A percentile compares a stretch with the other conserved stretches of the same genome.
Conservation (phyloP, 768 basidiomycete species). For the Termitomyces sp. region DNA sequence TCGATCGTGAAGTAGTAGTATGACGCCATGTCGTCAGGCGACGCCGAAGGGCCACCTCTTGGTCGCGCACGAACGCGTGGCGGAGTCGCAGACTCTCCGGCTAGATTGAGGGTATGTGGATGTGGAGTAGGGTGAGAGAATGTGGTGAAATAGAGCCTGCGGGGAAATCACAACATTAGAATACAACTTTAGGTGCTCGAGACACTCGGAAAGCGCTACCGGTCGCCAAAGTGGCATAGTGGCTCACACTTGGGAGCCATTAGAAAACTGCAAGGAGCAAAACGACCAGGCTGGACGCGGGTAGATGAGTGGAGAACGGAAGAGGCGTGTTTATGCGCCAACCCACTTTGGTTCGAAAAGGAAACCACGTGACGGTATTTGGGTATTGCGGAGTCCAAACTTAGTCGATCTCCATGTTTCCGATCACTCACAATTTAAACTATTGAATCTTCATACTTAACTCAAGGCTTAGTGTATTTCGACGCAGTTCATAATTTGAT, state of each 20-base stretch:
- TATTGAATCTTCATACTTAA: too few relatives aligned
- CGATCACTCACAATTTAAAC: too few relatives aligned
- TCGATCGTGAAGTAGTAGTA: slow-evolving; percentile 94
- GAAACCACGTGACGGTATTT: slow-evolving; percentile 19
- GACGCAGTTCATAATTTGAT: too few relatives aligned
- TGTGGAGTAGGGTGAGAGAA: slow-evolving; percentile 74
- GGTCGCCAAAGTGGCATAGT: slow-evolving; percentile 74
- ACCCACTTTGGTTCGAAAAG: slow-evolving; percentile 14
- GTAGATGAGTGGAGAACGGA: slow-evolving; percentile 17
- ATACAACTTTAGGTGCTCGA: slow-evolving; percentile 5
- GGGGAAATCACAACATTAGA: slow-evolving; percentile 12
- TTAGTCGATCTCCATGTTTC: too few relatives aligned
- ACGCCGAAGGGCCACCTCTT: slow-evolving; percentile 54
- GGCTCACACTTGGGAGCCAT: slow-evolving; percentile 67
- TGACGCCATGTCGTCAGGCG: slow-evolving; percentile 69
- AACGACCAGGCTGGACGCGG: slow-evolving; percentile 13
- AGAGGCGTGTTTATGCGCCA: slow-evolving; percentile 19
- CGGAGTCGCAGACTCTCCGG: slow-evolving; percentile 46
- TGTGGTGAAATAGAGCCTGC: slow-evolving; percentile 86
- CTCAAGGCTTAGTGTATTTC: too few relatives aligned
- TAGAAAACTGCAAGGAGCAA: slow-evolving; percentile 14
- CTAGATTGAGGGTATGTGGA: slow-evolving; percentile 61
- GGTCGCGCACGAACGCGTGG: slow-evolving; percentile 63
- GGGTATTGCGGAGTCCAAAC: slow-evolving; percentile 5
- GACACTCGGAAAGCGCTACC: slow-evolving; percentile 37